Base-by-base conservation (phyloP, 2,329 filamentous ascomycete species). In the Arthroderma uncinatum region DNA sequence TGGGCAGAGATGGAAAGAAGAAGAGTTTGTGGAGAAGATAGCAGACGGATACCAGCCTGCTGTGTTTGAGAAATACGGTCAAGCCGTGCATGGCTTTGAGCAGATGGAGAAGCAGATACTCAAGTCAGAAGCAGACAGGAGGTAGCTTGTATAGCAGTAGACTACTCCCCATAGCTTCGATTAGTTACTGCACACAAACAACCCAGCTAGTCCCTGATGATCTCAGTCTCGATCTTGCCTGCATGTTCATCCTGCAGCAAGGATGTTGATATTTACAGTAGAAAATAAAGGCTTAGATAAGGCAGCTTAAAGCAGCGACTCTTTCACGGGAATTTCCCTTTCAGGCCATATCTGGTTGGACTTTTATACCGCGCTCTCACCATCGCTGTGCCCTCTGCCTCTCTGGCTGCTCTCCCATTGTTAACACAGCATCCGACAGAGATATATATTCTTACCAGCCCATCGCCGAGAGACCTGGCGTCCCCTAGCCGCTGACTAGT, bases 1-100 rank as follows among this genome's bases (percentile, higher is more conserved):
- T 60, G 89, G 86, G 6, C 76, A 77, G 67, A 78, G 93, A 61
- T 98, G 93, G 93, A 82, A 82, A 60, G 92, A 95, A 73, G 84
- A 86, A 62, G 84, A 84, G 0, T 89, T 91, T 62, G 85, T 95
- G 10, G 82, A 87, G 73, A 88, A 82, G 74, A 85, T 96, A 47
- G 89, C 86, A 40, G 81, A 86, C 1, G 92, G 93, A 1, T 98
- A 91, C 73, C 79, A 82, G 61, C 73, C 83, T 62, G 86, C 82
- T 0, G 75, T 85, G 1, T 97, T 89, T 74, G 82, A 88, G 70
- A 74, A 74, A 69, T 97, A 97, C 71, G 89, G 87, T 0, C 76
- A 79, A 48, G 86, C 91, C 9, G 71, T 96, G 42, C 79, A 81
- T 54, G 87, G 85, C 0, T 94, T 95, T 73, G 83, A 84, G 65